phyloP scores from a whole-genome alignment of 1,284 basidiomycete genomes.

The Naganishia sp. region DNA sequence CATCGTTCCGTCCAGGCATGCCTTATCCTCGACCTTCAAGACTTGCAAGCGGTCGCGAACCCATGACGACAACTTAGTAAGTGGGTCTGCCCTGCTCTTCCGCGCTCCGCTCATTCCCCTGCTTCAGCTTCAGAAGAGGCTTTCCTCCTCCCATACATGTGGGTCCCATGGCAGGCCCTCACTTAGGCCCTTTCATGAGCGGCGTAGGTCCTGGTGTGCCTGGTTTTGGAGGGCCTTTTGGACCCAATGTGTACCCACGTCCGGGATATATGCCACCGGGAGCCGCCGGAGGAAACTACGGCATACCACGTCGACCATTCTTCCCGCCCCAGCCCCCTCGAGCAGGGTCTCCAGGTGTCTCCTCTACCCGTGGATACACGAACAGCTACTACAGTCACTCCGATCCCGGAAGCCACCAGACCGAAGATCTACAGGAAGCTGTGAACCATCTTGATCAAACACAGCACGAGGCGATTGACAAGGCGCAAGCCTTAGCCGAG shows the following conservation, averaged over 20 bases:
- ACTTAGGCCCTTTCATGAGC: conserved; percentile 50
- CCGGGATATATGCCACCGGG: conserved; percentile 35
- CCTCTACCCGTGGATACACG: conserved; percentile 30
- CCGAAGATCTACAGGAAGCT: conserved; percentile 27
- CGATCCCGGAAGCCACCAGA: conserved; percentile 19
- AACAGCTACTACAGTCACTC: conserved; percentile 33
- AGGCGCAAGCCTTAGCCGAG: conserved; percentile 40
- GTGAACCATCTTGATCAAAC: conserved; percentile 27
- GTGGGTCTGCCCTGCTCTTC: conserved; percentile 19
- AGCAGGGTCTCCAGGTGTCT: conserved; percentile 16
- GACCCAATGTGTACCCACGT: conserved; percentile 39
- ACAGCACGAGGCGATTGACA: conserved; percentile 29
- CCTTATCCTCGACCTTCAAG: conserved; percentile 34
- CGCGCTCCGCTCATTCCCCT: background rate
- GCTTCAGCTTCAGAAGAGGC: conserved; percentile 47
- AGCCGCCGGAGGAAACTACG: conserved; percentile 30
- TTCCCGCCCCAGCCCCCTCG: conserved; percentile 31
- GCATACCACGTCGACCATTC: conserved; percentile 28
- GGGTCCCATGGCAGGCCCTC: conserved; percentile 44
- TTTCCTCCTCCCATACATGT: conserved; percentile 46
- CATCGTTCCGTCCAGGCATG: conserved; percentile 37
- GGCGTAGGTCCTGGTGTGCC: conserved; percentile 48
- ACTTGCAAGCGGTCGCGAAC: conserved; percentile 47
- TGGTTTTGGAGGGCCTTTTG: conserved; percentile 49
- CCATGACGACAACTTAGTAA: conserved; percentile 52